Conservation (phyloP, 805 yeast genomes). For the Danielozyma ontarioensis region DNA sequence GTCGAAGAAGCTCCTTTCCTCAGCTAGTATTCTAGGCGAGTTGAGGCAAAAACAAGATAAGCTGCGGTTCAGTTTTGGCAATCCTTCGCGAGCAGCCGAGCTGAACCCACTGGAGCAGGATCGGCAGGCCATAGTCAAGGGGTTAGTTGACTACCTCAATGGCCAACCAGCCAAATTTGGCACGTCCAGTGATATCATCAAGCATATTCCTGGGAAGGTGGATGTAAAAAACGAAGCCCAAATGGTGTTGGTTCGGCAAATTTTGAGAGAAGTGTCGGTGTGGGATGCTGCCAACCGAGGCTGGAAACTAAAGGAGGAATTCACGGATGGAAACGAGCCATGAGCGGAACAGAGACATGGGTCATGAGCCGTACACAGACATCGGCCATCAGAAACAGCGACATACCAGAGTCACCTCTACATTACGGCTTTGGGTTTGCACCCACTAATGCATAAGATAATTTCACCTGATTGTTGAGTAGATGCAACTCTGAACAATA, state of each 20-base stretch:
- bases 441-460: too few species aligned
- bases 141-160: conserved; percentile 37
- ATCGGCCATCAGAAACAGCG: too few species aligned
- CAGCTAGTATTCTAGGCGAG: conserved; percentile 45
- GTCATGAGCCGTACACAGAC: too few species aligned
- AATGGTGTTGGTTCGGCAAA: conserved; percentile 57
- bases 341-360: not conserved
- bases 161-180: conserved; percentile 35
- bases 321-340: conserved; percentile 3
- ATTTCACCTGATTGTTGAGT: too few species aligned
- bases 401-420: too few species aligned
- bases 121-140: too few species aligned
- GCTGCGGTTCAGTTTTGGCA: conserved; percentile 9
- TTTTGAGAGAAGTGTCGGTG: conserved; percentile 59
- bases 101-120: conserved; percentile 19
- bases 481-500: too few species aligned
- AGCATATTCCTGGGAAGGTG: conserved; percentile 27
- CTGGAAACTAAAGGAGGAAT: conserved; percentile 62
- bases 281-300: conserved; percentile 60
- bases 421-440: too few species aligned
- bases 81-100: conserved; percentile 7
- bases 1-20: conserved; percentile 21
- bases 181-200: conserved; percentile 45
- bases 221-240: conserved; percentile 38
- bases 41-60: conserved; percentile 42